phyloP scores from a whole-genome alignment of 2,329 filamentous ascomycete species.

The Cercospora sp. region DNA sequence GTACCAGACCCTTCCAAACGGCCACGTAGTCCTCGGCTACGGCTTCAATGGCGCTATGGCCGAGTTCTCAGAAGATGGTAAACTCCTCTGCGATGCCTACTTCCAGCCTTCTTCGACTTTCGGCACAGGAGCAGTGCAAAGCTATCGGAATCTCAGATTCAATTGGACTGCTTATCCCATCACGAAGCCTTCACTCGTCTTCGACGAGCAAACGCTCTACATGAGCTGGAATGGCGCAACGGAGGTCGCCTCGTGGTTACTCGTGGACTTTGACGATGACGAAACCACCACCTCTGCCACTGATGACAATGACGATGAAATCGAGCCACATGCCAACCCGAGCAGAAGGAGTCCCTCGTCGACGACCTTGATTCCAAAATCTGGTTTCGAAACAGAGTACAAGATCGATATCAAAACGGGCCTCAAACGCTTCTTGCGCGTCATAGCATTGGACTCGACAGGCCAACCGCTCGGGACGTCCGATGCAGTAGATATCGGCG shows the following conservation, averaged over 20 bases:
- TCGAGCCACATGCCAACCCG: too few relatives aligned
- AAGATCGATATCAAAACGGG: conserved; percentile 1
- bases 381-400: conserved; percentile 23
- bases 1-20: conserved; percentile 55
- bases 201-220: conserved; percentile 40
- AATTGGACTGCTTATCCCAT: conserved; percentile 47
- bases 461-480: conserved; percentile 19
- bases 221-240: conserved; percentile 54
- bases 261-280: conserved; percentile 39
- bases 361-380: conserved; percentile 20
- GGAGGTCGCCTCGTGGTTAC: conserved; percentile 48
- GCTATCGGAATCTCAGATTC: conserved; percentile 55
- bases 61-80: conserved; percentile 48
- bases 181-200: conserved; percentile 31
- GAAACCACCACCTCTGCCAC: too few relatives aligned
- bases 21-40: conserved; percentile 58
- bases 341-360: neutral
- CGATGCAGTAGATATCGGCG: conserved; percentile 20
- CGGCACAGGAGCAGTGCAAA: conserved; percentile 41
- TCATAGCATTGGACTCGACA: conserved; percentile 29
- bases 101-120: conserved; percentile 50
- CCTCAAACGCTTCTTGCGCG: conserved; percentile 26
- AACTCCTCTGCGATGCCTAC: conserved; percentile 54
- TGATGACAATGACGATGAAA: conserved; percentile 9
- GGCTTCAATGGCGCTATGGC: conserved; percentile 45